Evolutionary conservation across 495 filamentous ascomycete species (phyloP).

Genomic region (Penicillium samsonianum): DNA sequence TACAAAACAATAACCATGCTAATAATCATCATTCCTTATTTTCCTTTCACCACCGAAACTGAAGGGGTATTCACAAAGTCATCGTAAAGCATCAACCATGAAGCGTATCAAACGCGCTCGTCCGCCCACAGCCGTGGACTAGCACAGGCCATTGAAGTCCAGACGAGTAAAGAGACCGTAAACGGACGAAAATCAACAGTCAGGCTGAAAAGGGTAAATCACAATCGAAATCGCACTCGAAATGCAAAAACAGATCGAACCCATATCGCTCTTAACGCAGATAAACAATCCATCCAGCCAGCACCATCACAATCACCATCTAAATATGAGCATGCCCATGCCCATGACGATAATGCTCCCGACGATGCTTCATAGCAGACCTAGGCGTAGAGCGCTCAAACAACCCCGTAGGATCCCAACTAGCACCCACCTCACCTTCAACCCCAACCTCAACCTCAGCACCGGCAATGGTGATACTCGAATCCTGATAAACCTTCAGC

Average conservation of each 20-base stretch:
- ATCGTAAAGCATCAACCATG: constrained; percentile 3
- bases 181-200: background rate
- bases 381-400: constrained; percentile 3
- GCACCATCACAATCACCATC: background rate
- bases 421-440: background rate
- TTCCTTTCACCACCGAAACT: background rate
- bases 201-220: background rate
- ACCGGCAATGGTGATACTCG: background rate
- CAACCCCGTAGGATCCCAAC: background rate
- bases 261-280: background rate
- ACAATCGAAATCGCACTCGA: background rate
- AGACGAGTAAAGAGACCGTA: background rate
- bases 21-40: background rate
- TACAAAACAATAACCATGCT: background rate
- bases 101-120: constrained; percentile 1
- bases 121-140: constrained; percentile 1
- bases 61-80: constrained; percentile 8
- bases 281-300: background rate
- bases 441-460: background rate
- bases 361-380: constrained; percentile 16
- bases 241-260: constrained; percentile 7
- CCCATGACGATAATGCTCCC: constrained; percentile 12
- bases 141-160: background rate
- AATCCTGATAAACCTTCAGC: constrained; percentile 59
- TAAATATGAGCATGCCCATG: constrained; percentile 7